A percentile compares a stretch with the other conserved stretches of the same genome.
Evolutionary conservation across 2,329 filamentous ascomycete species (phyloP).

Genomic region (Aspergillus nomiae): DNA sequence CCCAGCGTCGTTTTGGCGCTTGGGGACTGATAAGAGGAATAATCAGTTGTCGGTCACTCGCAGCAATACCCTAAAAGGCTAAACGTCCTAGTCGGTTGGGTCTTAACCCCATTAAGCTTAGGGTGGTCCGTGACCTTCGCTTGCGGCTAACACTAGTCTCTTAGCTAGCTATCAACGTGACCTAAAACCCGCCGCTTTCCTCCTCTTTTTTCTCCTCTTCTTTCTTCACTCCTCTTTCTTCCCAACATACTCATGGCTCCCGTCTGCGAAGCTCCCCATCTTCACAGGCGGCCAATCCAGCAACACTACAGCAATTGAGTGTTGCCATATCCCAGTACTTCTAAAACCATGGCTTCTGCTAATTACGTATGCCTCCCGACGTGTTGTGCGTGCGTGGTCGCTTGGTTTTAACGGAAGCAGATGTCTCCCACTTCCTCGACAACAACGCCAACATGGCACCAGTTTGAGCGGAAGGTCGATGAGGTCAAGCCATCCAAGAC

Average conservation of each 20-base stretch:
- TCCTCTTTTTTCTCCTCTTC: constrained; percentile 22
- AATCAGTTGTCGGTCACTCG: neutral
- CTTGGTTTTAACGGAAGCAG: constrained; percentile 49
- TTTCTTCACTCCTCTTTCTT: constrained; percentile 21
- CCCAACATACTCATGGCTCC: constrained; percentile 33
- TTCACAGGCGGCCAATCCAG: constrained; percentile 33
- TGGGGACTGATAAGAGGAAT: constrained; percentile 9
- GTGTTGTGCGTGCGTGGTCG: constrained; percentile 33
- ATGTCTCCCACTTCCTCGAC: constrained; percentile 72
- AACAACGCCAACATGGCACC: constrained; percentile 68
- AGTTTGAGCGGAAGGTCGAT: constrained; percentile 79
- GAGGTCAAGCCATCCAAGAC: constrained; percentile 86
- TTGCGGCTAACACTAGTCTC: constrained; percentile 24
- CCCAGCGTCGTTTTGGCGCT: neutral
- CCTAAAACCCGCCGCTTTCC: constrained; percentile 25
- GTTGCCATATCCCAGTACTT: constrained; percentile 14
- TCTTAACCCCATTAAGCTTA: constrained; percentile 28
- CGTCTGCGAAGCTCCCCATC: constrained; percentile 36
- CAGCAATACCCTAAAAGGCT: constrained; percentile 1
- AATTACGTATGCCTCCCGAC: constrained; percentile 45
- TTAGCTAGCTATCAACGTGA: constrained; percentile 16
- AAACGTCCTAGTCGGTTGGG: neutral
- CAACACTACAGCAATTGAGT: constrained; percentile 22
- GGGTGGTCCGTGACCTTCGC: constrained; percentile 32
- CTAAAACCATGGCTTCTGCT: constrained; percentile 41